Base-by-base conservation (phyloP, 1,139 yeast species). In the Pneumocystis sp. region DNA sequence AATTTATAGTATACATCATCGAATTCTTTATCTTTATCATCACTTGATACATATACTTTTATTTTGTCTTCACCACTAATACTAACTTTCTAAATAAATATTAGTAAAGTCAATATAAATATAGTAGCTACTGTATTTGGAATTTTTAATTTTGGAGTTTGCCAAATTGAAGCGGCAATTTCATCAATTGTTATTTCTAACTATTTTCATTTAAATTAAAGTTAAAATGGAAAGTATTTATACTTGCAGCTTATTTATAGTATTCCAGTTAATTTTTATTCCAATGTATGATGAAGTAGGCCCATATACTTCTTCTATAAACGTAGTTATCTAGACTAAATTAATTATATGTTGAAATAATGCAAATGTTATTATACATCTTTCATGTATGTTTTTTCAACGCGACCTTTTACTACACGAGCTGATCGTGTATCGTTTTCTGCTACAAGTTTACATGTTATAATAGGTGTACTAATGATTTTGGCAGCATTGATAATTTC, bases 401-500 rank as follows among this genome's bases (percentile, higher is more conserved):
- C 84, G 74, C 99, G 83, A 64, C 99, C 98, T 77, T 95, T 95
- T 59, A 95, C 98, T 70, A 95, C 97, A 76, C 99, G 85, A 0
- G 98, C 98, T 39, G 97, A 97, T 73, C 96, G 87, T 77, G 91
- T 97, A 75, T 95, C 98, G 17, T 61, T 19, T 21, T 85, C 85
- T 73, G 95, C 93, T 17, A 93, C 97, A 71, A 95, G 80, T 10
- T 87, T 91, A 7, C 97, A 95, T 70, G 93, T 91, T 74, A 95
- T 93, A 74, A 95, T 95, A 0, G 99, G 99, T 1, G 98, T 95
- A 4, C 96, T 89, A 71, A 95, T 95, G 19, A 85, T 84, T 75
- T 95, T 95, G 25, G 97, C 89, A 0, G 98, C 99, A 76, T 93
- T 95, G 74, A 93, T 93, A 74, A 93, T 93, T 80, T 93, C 99